Percentiles rank a stretch among this genome's conserved stretches.
phyloP scores from a whole-genome alignment of 208 protist species.

The Trichomonas gallinae region DNA sequence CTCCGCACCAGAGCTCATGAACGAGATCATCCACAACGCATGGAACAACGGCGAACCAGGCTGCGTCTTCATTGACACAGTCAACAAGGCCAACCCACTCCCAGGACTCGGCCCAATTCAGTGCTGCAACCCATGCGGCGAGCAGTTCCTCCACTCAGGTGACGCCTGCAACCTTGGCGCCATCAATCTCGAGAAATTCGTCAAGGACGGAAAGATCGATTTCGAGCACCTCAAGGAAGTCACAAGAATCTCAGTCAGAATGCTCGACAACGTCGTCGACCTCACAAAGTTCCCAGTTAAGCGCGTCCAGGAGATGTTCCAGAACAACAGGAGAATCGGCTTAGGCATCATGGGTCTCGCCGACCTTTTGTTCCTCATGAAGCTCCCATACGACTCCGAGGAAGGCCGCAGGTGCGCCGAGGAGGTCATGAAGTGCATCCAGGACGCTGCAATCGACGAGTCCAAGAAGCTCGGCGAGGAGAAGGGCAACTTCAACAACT shows the following conservation, averaged over 20 bases:
- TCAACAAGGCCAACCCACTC: not conserved
- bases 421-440: not conserved
- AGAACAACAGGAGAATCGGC: not conserved
- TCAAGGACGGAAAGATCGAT: not conserved
- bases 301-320: not conserved
- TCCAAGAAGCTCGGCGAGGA: not conserved
- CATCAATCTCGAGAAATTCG: not conserved
- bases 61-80: not conserved
- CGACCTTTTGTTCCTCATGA: not conserved
- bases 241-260: not conserved
- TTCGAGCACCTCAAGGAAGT: not conserved
- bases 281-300: not conserved
- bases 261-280: not conserved
- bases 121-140: conserved; percentile 6
- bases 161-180: not conserved
- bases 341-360: not conserved
- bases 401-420: not conserved
- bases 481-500: not conserved
- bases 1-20: not conserved
- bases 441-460: not conserved
- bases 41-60: not conserved
- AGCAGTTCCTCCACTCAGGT: not conserved
- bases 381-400: not conserved
- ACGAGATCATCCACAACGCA: not conserved
- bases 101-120: not conserved